Conservation (phyloP, 129 eudicot genomes). For the Helianthus tuberosus region DNA sequence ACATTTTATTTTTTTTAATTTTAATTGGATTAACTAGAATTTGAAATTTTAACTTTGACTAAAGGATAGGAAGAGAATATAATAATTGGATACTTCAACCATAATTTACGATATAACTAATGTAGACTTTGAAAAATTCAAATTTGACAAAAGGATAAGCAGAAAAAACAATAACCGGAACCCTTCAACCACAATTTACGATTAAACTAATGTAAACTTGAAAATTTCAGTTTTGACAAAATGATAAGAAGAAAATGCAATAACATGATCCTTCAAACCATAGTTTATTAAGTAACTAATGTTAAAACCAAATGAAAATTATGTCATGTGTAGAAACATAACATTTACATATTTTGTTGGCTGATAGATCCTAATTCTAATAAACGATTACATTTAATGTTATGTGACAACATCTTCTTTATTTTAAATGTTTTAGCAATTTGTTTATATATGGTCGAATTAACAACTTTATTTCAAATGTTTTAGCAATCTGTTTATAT, state of each 20-base stretch:
- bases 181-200: background rate
- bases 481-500: too few species aligned
- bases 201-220: background rate
- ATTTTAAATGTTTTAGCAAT: too few species aligned
- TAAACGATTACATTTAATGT: too few species aligned
- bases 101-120: background rate
- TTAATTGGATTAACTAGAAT: conserved; percentile 1
- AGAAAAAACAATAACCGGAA: background rate
- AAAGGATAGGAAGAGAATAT: conserved; percentile 6
- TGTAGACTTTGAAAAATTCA: background rate
- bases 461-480: too few species aligned
- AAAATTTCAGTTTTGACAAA: conserved; percentile 1
- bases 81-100: conserved; percentile 1
- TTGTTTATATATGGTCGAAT: too few species aligned
- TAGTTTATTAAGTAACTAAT: background rate
- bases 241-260: conserved; percentile 1
- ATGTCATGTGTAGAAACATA: background rate
- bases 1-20: background rate
- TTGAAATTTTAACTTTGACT: background rate
- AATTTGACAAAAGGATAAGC: background rate
- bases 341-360: background rate
- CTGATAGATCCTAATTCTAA: background rate
- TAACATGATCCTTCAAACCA: background rate
- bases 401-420: too few species aligned
- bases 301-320: background rate